A percentile compares a stretch with the other conserved stretches of the same genome.
Evolutionary conservation across 2,329 filamentous ascomycete genomes (phyloP).

Genomic region (Cordyceps farinosa): DNA sequence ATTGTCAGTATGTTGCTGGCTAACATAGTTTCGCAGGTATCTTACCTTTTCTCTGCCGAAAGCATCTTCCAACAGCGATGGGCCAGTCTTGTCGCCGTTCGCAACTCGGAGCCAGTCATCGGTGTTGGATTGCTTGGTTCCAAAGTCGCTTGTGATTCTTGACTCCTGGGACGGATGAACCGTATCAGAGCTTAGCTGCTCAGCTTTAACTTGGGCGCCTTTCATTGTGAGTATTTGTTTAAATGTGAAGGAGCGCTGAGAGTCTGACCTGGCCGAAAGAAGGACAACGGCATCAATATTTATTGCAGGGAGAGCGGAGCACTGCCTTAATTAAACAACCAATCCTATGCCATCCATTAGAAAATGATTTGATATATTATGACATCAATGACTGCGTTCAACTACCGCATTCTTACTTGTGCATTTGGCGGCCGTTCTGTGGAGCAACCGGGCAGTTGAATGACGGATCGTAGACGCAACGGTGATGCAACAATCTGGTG

Average conservation of each 20-base stretch:
- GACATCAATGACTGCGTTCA: slow-evolving; percentile 12
- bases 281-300: not conserved
- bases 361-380: slow-evolving; percentile 4
- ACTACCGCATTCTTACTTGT: not conserved
- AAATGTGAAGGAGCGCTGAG: not conserved
- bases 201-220: not conserved
- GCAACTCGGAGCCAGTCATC: slow-evolving; percentile 74
- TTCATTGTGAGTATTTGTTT: not conserved
- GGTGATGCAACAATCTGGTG: not conserved
- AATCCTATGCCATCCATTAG: not conserved
- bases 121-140: slow-evolving; percentile 67
- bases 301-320: not conserved
- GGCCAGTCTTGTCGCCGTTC: slow-evolving; percentile 61
- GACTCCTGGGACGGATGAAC: slow-evolving; percentile 56
- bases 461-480: slow-evolving; percentile 10
- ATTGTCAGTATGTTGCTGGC: not conserved
- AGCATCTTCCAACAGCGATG: slow-evolving; percentile 66
- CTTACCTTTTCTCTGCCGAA: slow-evolving; percentile 69
- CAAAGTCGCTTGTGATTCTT: slow-evolving; percentile 72
- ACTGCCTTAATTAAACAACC: not conserved
- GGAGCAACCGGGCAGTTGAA: not conserved
- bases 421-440: not conserved
- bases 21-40: not conserved
- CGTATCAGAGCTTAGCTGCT: slow-evolving; percentile 56
- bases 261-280: not conserved